phyloP scores from a whole-genome alignment of 305 asterid genomes.

The Rubia tinctorum region DNA sequence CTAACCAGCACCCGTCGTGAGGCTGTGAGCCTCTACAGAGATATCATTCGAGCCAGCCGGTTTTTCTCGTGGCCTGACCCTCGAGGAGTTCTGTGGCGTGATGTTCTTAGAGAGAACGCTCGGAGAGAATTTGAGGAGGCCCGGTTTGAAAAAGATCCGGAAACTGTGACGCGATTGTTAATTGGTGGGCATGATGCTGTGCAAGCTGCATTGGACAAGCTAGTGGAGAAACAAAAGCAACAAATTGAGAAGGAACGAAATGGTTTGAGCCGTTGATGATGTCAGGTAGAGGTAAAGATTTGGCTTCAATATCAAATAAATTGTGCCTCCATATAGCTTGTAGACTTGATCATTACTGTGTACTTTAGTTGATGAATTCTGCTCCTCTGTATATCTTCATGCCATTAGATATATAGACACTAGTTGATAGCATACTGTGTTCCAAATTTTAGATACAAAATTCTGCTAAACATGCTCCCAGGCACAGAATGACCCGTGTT shows the following conservation, averaged over 20 bases:
- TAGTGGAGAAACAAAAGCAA: constrained; percentile 88
- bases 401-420: not conserved
- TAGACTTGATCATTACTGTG: not conserved
- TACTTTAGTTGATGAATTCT: not conserved
- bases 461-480: not conserved
- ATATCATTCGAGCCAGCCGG: constrained; percentile 75
- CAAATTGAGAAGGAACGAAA: constrained; percentile 57
- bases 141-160: constrained; percentile 79
- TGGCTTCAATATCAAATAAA: not conserved
- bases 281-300: constrained; percentile 17
- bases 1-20: constrained; percentile 91
- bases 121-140: constrained; percentile 86
- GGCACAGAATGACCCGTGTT: not conserved
- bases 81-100: constrained; percentile 80
- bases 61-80: constrained; percentile 88
- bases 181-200: constrained; percentile 90
- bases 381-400: not conserved
- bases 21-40: constrained; percentile 80
- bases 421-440: not conserved
- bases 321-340: not conserved
- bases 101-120: constrained; percentile 77
- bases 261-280: constrained; percentile 38
- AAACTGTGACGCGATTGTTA: constrained; percentile 67
- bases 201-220: constrained; percentile 81
- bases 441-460: not conserved